Base-by-base conservation (phyloP, 2,329 filamentous ascomycete species). In the Colletotrichum tabaci region DNA sequence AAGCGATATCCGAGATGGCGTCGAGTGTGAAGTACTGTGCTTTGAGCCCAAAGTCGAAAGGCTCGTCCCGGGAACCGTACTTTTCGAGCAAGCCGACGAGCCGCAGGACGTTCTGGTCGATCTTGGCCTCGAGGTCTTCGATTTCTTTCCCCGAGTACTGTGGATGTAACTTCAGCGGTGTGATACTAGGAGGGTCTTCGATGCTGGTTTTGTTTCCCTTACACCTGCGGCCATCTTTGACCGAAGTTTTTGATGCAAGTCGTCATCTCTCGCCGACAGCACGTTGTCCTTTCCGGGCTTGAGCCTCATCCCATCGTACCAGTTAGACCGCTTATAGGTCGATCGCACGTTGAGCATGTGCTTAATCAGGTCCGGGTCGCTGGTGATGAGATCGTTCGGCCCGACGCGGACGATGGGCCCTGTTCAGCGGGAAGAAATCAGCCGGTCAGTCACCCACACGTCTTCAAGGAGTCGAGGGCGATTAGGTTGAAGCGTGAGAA, bases 241-340 rank as follows among this genome's bases (percentile, higher is more conserved):
- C 16, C 83, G 81, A 44, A 86, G 76, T 50, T 76, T 75, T 10
- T 76, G 78, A 76, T 86, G 87, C 57, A 80, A 78, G 16, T 76
- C 81, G 50, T 87, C 85, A 66, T 90, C 82, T 52, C 84, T 81
- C 47, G 84, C 80, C 0, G 86, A 87, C 46, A 89, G 84, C 7
- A 90, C 82, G 69, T 87, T 89, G 73, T 89, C 85, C 35, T 84
- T 80, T n/a, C 85, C 82, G 0, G 87, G 85, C 68, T 90, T 85
- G 71, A 91, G 82, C 16, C 84, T 83, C 67, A 86, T 81, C 5
- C 82, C 84, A 67, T 83, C 79, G 75, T 88, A 89, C 81, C 86
- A 88, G 1, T 73, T 74, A 0, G 80, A 80, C 1, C 82, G 80
- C 2, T 73, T 77, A 68, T 85, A 85, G 7, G 72, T 67, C 35